A percentile compares a stretch with the other conserved stretches of the same genome.
phyloP scores from a whole-genome alignment of 2,329 filamentous ascomycete species.

The Aspergillus ustus region DNA sequence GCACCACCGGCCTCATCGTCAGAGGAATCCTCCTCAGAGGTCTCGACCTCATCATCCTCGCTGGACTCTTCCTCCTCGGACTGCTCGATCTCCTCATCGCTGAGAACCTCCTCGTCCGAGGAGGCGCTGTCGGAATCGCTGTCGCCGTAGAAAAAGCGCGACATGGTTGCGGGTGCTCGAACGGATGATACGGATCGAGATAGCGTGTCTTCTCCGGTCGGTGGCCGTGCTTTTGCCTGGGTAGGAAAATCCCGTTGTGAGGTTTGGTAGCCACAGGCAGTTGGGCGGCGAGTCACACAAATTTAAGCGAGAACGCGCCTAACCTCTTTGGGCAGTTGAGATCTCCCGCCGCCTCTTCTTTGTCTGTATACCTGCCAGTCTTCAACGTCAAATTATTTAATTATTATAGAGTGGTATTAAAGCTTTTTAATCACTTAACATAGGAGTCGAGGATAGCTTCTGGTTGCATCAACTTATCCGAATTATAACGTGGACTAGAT shows the following conservation, averaged over 20 bases:
- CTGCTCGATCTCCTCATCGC: slow-evolving; percentile 69
- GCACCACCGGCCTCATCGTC: slow-evolving; percentile 65
- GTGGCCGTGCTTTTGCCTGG: slow-evolving; percentile 23
- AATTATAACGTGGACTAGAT: not conserved
- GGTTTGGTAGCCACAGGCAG: slow-evolving; percentile 32
- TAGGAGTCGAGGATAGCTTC: not conserved
- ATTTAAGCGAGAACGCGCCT: slow-evolving; percentile 51
- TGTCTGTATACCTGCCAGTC: not conserved
- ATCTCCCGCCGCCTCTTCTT: not conserved
- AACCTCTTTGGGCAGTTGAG: slow-evolving; percentile 37
- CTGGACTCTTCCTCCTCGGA: slow-evolving; percentile 60
- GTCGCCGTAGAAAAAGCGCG: slow-evolving; percentile 97
- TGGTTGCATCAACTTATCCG: not conserved
- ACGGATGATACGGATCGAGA: slow-evolving; percentile 24
- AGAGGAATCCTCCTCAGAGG: slow-evolving; percentile 41
- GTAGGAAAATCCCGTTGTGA: slow-evolving; percentile 33
- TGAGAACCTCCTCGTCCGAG: slow-evolving; percentile 95
- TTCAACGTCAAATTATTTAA: not conserved
- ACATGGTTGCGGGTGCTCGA: slow-evolving; percentile 65
- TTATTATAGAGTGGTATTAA: not conserved
- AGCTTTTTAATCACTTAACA: not conserved
- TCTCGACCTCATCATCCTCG: slow-evolving; percentile 61
- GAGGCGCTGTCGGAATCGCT: slow-evolving; percentile 93
- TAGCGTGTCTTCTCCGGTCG: slow-evolving; percentile 29
- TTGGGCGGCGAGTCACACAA: slow-evolving; percentile 44